Percentiles rank a stretch among this genome's conserved stretches.
These are phyloP conservation scores for Cladobotryum protrusum DNA, from an alignment of 2,329 filamentous ascomycete species.

Conservation along the genomic window DNA sequence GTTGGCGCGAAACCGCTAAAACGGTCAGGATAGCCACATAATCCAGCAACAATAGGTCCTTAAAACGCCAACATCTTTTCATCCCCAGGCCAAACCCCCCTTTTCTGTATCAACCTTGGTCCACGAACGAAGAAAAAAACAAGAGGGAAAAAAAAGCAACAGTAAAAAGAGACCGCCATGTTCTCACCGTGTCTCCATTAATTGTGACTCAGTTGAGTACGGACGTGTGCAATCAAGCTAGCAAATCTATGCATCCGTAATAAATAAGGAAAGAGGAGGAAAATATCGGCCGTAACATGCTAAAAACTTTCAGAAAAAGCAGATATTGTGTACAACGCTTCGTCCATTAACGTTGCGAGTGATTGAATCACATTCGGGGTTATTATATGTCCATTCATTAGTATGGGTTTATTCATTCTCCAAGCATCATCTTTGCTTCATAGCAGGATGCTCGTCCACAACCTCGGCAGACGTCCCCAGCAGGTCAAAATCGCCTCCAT, in stretches of 20 bases:
- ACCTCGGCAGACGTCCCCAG: constrained; percentile 52
- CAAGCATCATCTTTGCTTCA: background rate
- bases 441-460: constrained; percentile 34
- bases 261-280: background rate
- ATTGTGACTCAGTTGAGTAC: background rate
- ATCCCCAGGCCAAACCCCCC: background rate
- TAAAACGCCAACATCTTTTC: constrained; percentile 5
- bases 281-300: constrained; percentile 3
- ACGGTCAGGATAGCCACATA: background rate
- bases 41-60: background rate
- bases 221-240: background rate
- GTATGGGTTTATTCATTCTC: background rate
- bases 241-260: constrained; percentile 4
- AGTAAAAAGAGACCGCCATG: no score
- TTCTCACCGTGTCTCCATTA: background rate
- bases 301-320: constrained; percentile 1
- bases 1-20: background rate
- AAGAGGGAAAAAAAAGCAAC: no score
- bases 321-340: background rate
- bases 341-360: background rate
- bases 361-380: background rate
- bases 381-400: background rate
- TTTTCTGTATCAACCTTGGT: constrained; percentile 12
- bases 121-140: background rate
- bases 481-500: constrained; percentile 37